Percentiles rank a stretch among this genome's conserved stretches.
phyloP scores from a whole-genome alignment of 345 rosid genomes.

The Gossypium anomalum region DNA sequence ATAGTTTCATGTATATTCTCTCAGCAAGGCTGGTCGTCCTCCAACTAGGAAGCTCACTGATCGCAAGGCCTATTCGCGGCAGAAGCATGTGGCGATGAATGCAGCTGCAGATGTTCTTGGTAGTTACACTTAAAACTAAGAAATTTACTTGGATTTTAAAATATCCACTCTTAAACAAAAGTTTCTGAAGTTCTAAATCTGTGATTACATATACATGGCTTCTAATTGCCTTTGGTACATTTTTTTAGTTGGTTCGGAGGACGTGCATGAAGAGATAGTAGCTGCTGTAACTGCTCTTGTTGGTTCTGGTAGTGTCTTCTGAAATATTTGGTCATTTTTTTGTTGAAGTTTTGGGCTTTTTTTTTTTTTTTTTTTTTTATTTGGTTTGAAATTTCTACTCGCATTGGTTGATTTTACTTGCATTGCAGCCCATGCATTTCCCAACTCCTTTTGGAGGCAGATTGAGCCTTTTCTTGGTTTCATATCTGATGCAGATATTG shows the following conservation, averaged over 20 bases:
- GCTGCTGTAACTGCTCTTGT: conserved; percentile 78
- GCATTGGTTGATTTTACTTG: conserved; percentile 32
- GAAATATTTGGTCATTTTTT: conserved; percentile 19
- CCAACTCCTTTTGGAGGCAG: conserved; percentile 70
- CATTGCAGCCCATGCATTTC: conserved; percentile 51
- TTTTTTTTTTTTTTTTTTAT: background rate
- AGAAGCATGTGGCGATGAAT: conserved; percentile 50
- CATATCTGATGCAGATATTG: conserved; percentile 62
- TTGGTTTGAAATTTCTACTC: conserved; percentile 3
- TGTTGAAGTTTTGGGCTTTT: background rate
- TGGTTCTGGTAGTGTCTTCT: conserved; percentile 47
- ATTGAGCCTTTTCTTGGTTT: conserved; percentile 75
- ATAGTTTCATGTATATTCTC: conserved; percentile 27
- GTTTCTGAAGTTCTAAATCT: conserved; percentile 4
- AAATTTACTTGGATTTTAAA: conserved; percentile 9
- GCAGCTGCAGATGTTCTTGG: conserved; percentile 75
- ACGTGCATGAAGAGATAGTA: conserved; percentile 77
- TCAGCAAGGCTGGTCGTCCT: conserved; percentile 89
- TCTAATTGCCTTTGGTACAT: conserved; percentile 26
- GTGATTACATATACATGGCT: conserved; percentile 11
- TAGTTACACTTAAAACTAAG: conserved; percentile 33
- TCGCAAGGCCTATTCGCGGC: conserved; percentile 77
- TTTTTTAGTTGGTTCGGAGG: conserved; percentile 64
- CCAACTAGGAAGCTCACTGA: conserved; percentile 87
- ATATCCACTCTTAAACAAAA: background rate